Evolutionary conservation across 2,329 filamentous ascomycete genomes (phyloP).

Genomic region (Didymella keratinophila): DNA sequence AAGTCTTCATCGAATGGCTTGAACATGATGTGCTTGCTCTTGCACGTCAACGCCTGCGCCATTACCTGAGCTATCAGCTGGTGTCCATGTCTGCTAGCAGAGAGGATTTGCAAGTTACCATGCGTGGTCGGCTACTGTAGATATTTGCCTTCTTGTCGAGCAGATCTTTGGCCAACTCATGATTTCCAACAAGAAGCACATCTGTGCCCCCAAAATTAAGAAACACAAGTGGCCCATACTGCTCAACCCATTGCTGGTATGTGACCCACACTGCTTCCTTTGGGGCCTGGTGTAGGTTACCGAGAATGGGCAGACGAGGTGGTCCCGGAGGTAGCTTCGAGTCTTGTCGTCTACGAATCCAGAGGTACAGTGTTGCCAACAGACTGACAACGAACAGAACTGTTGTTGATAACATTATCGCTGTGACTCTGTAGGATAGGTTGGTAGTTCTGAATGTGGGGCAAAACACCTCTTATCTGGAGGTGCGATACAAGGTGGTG

Average conservation of each 20-base stretch:
- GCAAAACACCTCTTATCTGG: background rate
- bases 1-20: slow-evolving; percentile 50
- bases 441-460: background rate
- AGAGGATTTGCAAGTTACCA: slow-evolving; percentile 43
- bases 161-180: slow-evolving; percentile 58
- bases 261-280: slow-evolving; percentile 33
- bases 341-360: background rate
- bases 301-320: slow-evolving; percentile 41
- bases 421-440: background rate
- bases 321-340: slow-evolving; percentile 38
- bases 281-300: slow-evolving; percentile 46
- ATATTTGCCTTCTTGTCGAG: slow-evolving; percentile 61
- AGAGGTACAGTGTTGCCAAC: background rate
- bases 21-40: slow-evolving; percentile 51
- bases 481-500: background rate
- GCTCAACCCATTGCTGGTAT: slow-evolving; percentile 44
- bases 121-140: slow-evolving; percentile 55
- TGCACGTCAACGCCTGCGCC: slow-evolving; percentile 58
- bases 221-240: slow-evolving; percentile 47
- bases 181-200: slow-evolving; percentile 56
- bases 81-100: background rate
- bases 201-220: slow-evolving; percentile 43
- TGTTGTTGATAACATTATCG: background rate
- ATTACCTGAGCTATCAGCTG: slow-evolving; percentile 38
- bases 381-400: background rate